Evolutionary conservation across 352 stramenopile genomes (phyloP), one percentile per base, ranked within the genome.

Genomic region (Thalassiosira mediterranea): DNA sequence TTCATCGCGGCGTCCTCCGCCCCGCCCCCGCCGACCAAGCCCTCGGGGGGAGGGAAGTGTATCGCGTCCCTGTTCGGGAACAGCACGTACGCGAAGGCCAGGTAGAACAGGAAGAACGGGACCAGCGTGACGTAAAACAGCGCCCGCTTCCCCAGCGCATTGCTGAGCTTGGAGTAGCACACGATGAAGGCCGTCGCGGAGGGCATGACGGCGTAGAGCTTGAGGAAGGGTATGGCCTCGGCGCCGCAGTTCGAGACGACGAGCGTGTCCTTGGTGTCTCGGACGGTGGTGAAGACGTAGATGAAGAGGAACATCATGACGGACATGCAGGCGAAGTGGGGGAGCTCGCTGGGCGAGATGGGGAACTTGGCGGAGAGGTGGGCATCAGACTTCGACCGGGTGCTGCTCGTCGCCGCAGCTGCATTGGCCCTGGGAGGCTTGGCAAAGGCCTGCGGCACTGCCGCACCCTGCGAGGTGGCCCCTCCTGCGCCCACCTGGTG

Each of bases 281-380:
- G 71, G 3, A 88, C 88, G 38, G 90, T 89, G 28, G 86, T 92
- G 53, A 91, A 90, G 40, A 93, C 74, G 73, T 88, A 93, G 17
- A 93, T 88, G 51, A 92, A 90, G 23, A 84, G 72, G 58, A 93
- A 92, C 86, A 91, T 92, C 64, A 91, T 86, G n/a, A 76, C 10
- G 4, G 74, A 81, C 81, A 93, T 88, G 26, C 38, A 79, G 7
- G 59, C 19, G 60, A 93, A 91, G 38, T 77, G 54, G 15, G 70
- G 65, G 8, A 76, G 32, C 59, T 81, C 72, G 3, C 25, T 19
- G 44, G 19, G 25, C 4, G 29, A 31, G 10, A 81, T 76, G 15
- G 72, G 72, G n/a, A 76, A 76, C 17, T 53, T 68, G 13, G 66
- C 10, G 13, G 51, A 60, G n/a, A 69, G 51, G 10, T 65, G 57